Conservation (phyloP, 306 rosid species). For the Dryas drummondii region DNA sequence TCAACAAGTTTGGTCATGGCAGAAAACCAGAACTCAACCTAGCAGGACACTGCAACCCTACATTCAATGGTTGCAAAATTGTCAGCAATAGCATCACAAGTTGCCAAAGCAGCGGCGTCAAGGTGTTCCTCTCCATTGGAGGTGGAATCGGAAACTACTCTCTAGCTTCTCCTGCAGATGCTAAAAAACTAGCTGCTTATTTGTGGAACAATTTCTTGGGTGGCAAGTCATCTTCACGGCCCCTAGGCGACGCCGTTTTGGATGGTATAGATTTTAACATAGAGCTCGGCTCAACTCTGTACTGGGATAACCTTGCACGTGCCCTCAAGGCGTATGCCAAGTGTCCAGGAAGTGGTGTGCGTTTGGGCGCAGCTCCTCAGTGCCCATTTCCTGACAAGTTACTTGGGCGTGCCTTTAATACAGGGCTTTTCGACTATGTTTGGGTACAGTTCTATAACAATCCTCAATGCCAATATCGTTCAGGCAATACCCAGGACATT, state of each 20-base stretch:
- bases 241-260: constrained; percentile 63
- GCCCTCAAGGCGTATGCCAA: constrained; percentile 31
- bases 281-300: constrained; percentile 49
- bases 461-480: constrained; percentile 36
- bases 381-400: constrained; percentile 69
- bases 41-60: constrained; percentile 66
- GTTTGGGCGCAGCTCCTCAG: constrained; percentile 75
- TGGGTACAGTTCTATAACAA: constrained; percentile 51
- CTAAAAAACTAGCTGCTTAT: constrained; percentile 41
- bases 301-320: constrained; percentile 49
- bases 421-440: constrained; percentile 57
- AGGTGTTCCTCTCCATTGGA: constrained; percentile 64
- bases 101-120: constrained; percentile 60
- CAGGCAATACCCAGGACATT: constrained; percentile 48
- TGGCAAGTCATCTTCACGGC: constrained; percentile 54
- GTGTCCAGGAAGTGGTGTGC: constrained; percentile 22
- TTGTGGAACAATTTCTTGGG: constrained; percentile 75
- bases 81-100: constrained; percentile 41
- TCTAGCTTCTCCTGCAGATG: constrained; percentile 49
- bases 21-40: constrained; percentile 61
- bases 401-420: constrained; percentile 48
- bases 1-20: constrained; percentile 36
- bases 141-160: constrained; percentile 62
- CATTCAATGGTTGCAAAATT: constrained; percentile 36
- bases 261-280: constrained; percentile 81